Percentiles rank a stretch among this genome's conserved stretches.
Conservation (phyloP, 495 filamentous ascomycete species). For the Penicillium angulare region DNA sequence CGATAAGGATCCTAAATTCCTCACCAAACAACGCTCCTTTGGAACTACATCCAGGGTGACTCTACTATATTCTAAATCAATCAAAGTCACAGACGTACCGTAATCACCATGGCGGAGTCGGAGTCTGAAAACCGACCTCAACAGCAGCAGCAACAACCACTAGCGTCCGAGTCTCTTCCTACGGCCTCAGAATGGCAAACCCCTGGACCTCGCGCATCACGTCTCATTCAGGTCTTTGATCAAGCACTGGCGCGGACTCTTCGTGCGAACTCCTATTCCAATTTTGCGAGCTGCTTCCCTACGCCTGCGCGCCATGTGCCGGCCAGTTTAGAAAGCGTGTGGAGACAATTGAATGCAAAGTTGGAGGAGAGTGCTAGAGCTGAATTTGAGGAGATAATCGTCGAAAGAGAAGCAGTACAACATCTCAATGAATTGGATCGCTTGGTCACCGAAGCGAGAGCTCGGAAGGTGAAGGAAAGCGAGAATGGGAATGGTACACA, state of each 20-base stretch:
- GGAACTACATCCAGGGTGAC: neutral
- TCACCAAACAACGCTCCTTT: neutral
- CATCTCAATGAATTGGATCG: constrained; percentile 81
- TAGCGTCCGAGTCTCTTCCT: constrained; percentile 29
- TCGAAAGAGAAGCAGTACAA: constrained; percentile 65
- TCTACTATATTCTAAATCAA: neutral
- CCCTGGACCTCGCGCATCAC: constrained; percentile 73
- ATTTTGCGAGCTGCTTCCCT: constrained; percentile 87
- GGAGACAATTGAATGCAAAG: constrained; percentile 66
- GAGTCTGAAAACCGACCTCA: neutral
- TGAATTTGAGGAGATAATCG: constrained; percentile 78
- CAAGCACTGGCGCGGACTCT: constrained; percentile 69
- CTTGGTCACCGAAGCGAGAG: constrained; percentile 66
- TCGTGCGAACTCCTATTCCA: constrained; percentile 67
- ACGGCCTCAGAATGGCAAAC: constrained; percentile 56
- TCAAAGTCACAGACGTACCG: neutral
- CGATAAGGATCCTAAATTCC: constrained; percentile 8
- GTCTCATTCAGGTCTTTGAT: constrained; percentile 67
- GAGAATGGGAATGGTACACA: constrained; percentile 11
- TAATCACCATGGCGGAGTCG: neutral
- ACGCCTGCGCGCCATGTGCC: constrained; percentile 71
- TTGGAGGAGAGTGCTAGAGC: constrained; percentile 57
- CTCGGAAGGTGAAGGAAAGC: constrained; percentile 48
- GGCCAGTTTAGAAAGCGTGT: constrained; percentile 62
- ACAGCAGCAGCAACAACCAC: neutral